These are phyloP conservation scores for Fraxinus americana DNA, from an alignment of 257 asterid species.

Conservation along the genomic window DNA sequence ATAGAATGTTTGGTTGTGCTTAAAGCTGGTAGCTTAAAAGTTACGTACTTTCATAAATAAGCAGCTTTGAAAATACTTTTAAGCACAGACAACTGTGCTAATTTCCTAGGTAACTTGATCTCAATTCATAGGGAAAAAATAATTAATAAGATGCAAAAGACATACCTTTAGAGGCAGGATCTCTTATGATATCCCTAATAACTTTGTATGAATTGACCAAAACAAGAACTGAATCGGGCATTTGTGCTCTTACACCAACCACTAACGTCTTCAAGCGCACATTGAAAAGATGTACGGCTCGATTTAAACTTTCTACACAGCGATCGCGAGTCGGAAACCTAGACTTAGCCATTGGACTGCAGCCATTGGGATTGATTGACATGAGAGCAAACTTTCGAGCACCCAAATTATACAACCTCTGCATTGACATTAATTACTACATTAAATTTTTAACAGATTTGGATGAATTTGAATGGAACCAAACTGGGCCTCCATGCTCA, in stretches of 20 bases:
- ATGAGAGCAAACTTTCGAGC: slow-evolving; percentile 72
- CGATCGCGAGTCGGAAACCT: slow-evolving; percentile 10
- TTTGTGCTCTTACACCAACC: slow-evolving; percentile 38
- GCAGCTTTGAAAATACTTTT: too few species aligned
- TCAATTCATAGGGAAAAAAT: background rate
- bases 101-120: background rate
- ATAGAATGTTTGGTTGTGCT: background rate
- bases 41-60: too few species aligned
- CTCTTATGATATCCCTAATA: slow-evolving; percentile 48
- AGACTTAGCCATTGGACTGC: slow-evolving; percentile 28
- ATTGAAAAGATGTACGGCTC: slow-evolving; percentile 56
- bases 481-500: too few species aligned
- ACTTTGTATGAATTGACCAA: slow-evolving; percentile 59
- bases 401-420: slow-evolving; percentile 66
- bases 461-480: too few species aligned
- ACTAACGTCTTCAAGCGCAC: slow-evolving; percentile 44
- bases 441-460: background rate
- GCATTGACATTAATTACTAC: slow-evolving; percentile 12
- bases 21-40: background rate
- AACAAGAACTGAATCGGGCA: slow-evolving; percentile 65
- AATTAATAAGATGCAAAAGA: background rate
- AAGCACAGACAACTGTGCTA: too few species aligned
- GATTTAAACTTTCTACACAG: slow-evolving; percentile 45
- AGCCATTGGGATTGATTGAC: slow-evolving; percentile 52
- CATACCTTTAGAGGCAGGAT: slow-evolving; percentile 51